Percentiles rank a stretch among this genome's conserved stretches.
These are phyloP conservation scores for Hymenoscyphus fraxineus DNA, from an alignment of 2,329 filamentous ascomycete species.

Conservation along the genomic window DNA sequence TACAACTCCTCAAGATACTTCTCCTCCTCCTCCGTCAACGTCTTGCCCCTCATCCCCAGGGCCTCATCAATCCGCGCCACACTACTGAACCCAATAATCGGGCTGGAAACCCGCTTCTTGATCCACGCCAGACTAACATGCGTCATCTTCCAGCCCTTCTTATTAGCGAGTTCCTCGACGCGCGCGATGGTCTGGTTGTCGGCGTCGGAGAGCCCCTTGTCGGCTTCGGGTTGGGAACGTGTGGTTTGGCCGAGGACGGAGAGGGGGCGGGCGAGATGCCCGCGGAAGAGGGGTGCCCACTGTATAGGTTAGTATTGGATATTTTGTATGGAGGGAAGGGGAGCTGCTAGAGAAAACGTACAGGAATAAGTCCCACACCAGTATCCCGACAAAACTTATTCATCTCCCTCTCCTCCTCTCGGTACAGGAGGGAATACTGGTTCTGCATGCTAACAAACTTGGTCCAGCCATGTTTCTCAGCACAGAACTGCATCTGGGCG, in stretches of 20 bases:
- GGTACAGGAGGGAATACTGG: slow-evolving; percentile 50
- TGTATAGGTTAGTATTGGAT: slow-evolving; percentile 11
- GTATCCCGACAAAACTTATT: slow-evolving; percentile 42
- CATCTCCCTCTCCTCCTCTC: slow-evolving; percentile 53
- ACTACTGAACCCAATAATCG: slow-evolving; percentile 51
- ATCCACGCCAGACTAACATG: slow-evolving; percentile 56
- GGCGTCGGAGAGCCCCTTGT: slow-evolving; percentile 38
- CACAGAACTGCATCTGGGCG: slow-evolving; percentile 46
- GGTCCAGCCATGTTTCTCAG: slow-evolving; percentile 51
- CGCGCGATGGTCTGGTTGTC: slow-evolving; percentile 51
- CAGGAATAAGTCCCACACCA: slow-evolving; percentile 41
- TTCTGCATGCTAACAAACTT: slow-evolving; percentile 58
- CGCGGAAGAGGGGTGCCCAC: slow-evolving; percentile 37
- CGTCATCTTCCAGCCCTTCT: slow-evolving; percentile 54
- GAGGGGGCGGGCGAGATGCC: slow-evolving; percentile 34
- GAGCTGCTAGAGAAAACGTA: background rate
- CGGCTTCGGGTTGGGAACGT: slow-evolving; percentile 29
- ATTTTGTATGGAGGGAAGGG: background rate
- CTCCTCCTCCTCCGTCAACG: slow-evolving; percentile 48
- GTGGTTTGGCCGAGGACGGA: slow-evolving; percentile 22
- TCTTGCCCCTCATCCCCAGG: slow-evolving; percentile 38
- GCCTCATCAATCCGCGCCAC: slow-evolving; percentile 52
- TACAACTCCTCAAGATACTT: slow-evolving; percentile 53
- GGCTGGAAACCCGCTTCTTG: slow-evolving; percentile 42
- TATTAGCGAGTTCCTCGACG: slow-evolving; percentile 53